Percentiles rank a stretch among this genome's conserved stretches.
Conservation (phyloP, 257 asterid species). For the Prunella vulgaris region DNA sequence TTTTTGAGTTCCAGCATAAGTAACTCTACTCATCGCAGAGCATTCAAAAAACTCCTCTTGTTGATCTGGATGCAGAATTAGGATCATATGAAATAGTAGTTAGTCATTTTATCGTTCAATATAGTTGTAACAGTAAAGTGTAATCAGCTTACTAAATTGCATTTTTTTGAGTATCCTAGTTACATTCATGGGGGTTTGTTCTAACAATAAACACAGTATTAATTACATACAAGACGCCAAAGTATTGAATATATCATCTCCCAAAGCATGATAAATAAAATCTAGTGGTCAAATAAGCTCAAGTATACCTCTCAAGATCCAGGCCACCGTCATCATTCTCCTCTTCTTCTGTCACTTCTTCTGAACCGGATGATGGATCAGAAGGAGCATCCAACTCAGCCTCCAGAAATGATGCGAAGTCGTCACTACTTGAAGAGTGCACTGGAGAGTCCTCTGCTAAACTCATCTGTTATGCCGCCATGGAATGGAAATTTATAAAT, state of each 20-base stretch:
- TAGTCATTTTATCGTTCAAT: background rate
- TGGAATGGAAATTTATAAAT: slow-evolving; percentile 3
- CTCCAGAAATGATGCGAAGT: slow-evolving; percentile 71
- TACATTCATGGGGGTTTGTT: background rate
- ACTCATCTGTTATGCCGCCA: slow-evolving; percentile 60
- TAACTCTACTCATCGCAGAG: slow-evolving; percentile 3
- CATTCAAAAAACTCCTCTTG: background rate
- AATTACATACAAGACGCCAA: slow-evolving; percentile 7
- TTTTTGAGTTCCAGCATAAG: background rate
- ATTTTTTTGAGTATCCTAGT: background rate
- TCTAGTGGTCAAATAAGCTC: background rate
- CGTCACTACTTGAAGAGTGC: slow-evolving; percentile 82
- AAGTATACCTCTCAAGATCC: slow-evolving; percentile 36
- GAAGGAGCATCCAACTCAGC: slow-evolving; percentile 62
- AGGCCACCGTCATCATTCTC: slow-evolving; percentile 25
- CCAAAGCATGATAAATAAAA: background rate
- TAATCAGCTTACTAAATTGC: background rate
- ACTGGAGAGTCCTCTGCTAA: slow-evolving; percentile 67
- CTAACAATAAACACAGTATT: background rate
- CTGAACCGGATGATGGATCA: slow-evolving; percentile 43
- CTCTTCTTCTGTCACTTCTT: slow-evolving; percentile 33
- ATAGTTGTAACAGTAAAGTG: background rate
- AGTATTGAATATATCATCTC: background rate
- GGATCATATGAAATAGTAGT: background rate
- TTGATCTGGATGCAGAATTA: background rate